Conservation (phyloP, 2,329 filamentous ascomycete species). For the Fonsecaea erecta region DNA sequence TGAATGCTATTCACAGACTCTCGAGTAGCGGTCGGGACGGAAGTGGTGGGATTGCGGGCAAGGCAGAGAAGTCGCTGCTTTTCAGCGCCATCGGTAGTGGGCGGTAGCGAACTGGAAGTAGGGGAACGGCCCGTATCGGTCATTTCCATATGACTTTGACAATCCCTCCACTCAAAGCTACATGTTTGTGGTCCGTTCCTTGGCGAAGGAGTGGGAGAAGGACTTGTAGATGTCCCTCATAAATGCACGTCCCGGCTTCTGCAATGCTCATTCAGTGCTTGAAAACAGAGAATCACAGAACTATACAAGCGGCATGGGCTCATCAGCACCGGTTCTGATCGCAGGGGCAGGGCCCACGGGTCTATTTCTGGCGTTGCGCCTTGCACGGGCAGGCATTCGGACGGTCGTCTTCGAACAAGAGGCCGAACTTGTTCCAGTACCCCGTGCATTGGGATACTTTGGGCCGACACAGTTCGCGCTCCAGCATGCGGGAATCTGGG, state of each 20-base stretch:
- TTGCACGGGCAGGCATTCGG: slow-evolving; percentile 31
- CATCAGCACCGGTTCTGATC: slow-evolving; percentile 23
- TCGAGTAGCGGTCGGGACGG: neutral
- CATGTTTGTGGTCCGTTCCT: neutral
- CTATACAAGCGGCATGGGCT: neutral
- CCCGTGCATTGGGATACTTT: slow-evolving; percentile 11
- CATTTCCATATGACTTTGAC: neutral
- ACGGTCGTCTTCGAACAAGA: slow-evolving; percentile 38
- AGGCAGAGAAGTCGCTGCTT: neutral
- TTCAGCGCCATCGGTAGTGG: neutral
- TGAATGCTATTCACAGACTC: neutral
- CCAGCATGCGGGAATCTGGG: slow-evolving; percentile 3
- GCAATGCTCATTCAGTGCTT: neutral
- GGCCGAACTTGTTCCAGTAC: neutral
- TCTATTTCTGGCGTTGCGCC: slow-evolving; percentile 29
- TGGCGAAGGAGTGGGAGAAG: neutral
- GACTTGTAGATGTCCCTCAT: neutral
- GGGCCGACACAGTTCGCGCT: slow-evolving; percentile 1
- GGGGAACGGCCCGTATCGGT: neutral
- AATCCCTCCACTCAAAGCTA: neutral
- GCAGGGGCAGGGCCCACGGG: slow-evolving; percentile 34
- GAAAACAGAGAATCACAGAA: neutral
- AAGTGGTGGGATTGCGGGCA: neutral
- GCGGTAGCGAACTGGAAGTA: neutral
- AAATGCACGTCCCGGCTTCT: neutral